Conservation (phyloP, 352 stramenopile species). For the Pythium plurisporium region DNA sequence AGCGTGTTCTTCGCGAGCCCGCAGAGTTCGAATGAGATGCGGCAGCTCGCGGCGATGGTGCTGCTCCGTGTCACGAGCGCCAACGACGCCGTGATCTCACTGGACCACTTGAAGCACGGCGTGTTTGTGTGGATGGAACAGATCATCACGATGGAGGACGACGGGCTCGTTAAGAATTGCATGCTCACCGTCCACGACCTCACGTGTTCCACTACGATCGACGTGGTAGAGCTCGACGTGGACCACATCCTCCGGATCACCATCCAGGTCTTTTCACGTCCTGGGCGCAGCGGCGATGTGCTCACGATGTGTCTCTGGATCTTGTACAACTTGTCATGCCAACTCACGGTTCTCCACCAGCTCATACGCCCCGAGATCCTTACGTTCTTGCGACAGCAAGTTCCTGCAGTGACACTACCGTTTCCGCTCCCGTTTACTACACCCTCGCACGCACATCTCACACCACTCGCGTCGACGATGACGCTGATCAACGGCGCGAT, state of each 20-base stretch:
- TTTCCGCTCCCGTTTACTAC: neutral
- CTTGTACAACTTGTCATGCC: constrained; percentile 75
- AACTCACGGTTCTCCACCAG: constrained; percentile 34
- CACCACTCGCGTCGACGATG: neutral
- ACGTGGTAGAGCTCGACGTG: constrained; percentile 52
- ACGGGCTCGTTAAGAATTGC: constrained; percentile 68
- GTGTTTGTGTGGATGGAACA: constrained; percentile 79
- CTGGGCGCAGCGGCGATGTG: constrained; percentile 41
- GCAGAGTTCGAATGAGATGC: constrained; percentile 41
- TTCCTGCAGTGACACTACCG: constrained; percentile 22
- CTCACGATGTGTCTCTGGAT: constrained; percentile 64
- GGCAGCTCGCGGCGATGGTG: constrained; percentile 69
- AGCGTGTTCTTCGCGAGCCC: constrained; percentile 45
- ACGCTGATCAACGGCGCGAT: constrained; percentile 5
- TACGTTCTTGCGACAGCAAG: constrained; percentile 41
- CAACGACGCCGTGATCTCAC: constrained; percentile 62
- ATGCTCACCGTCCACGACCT: constrained; percentile 73
- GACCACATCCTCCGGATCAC: constrained; percentile 63
- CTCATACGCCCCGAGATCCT: constrained; percentile 58
- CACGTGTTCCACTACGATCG: constrained; percentile 51
- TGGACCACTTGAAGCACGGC: constrained; percentile 52
- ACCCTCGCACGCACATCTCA: neutral
- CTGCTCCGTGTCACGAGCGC: constrained; percentile 64
- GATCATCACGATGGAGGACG: constrained; percentile 72
- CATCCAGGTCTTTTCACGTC: constrained; percentile 54